Conservation (phyloP, 208 protist genomes). For the Balamuthia mandrillaris region DNA sequence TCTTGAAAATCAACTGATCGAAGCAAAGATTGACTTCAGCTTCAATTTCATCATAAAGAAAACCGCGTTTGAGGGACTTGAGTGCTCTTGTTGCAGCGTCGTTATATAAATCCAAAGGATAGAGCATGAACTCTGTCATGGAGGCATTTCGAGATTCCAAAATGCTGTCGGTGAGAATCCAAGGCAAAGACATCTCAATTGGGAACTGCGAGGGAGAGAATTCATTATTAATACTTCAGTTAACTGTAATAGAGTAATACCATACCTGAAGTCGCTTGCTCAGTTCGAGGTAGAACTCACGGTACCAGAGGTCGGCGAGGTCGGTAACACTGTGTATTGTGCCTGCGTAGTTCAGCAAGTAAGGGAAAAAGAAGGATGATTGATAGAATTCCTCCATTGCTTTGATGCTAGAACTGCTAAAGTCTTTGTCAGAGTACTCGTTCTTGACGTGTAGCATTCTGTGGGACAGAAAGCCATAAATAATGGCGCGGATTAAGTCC, state of each 20-base stretch:
- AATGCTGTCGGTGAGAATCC: conserved; percentile 75
- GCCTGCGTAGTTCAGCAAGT: conserved; percentile 53
- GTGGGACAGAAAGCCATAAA: conserved; percentile 41
- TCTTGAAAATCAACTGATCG: conserved; percentile 74
- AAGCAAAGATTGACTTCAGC: conserved; percentile 76
- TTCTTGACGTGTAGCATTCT: conserved; percentile 22
- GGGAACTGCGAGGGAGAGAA: conserved; percentile 66
- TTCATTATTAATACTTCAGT: not conserved
- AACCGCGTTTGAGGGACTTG: conserved; percentile 55
- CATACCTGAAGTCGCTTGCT: conserved; percentile 51
- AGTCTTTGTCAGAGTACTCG: conserved; percentile 63
- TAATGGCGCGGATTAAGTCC: conserved; percentile 53
- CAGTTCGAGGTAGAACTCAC: conserved; percentile 77
- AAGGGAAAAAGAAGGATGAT: conserved; percentile 57
- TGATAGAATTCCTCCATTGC: conserved; percentile 55
- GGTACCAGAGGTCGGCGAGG: conserved; percentile 74
- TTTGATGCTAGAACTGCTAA: conserved; percentile 19
- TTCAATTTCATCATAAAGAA: conserved; percentile 78
- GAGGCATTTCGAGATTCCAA: conserved; percentile 52
- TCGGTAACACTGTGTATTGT: conserved; percentile 56
- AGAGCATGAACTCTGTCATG: conserved; percentile 64
- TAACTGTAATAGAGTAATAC: not conserved
- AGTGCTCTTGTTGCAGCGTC: conserved; percentile 71
- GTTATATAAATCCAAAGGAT: conserved; percentile 77
- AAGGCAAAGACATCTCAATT: conserved; percentile 77